Evolutionary conservation across 345 rosid genomes (phyloP).

Genomic region (Streptanthus diversifolius): DNA sequence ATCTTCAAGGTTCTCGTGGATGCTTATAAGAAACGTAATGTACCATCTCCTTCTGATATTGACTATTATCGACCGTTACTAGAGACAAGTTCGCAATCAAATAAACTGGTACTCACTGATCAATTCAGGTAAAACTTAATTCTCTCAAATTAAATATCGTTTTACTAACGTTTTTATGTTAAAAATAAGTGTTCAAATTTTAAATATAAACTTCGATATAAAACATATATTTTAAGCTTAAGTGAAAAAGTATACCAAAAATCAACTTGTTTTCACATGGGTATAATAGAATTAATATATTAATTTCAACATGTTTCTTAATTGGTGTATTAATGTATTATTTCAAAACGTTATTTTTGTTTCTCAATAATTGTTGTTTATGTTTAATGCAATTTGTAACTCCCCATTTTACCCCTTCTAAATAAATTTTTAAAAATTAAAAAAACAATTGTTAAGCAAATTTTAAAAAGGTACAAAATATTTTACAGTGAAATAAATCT

Average conservation of each 20-base stretch:
- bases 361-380: background rate
- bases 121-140: conserved; percentile 41
- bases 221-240: background rate
- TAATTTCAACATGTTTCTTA: background rate
- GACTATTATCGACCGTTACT: conserved; percentile 52
- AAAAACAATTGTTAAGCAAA: background rate
- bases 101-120: conserved; percentile 46
- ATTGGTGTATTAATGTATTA: too few species aligned
- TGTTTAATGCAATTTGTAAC: background rate
- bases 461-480: background rate
- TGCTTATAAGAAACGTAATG: conserved; percentile 49
- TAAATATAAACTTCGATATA: background rate
- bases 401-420: background rate
- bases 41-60: conserved; percentile 31
- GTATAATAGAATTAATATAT: too few species aligned
- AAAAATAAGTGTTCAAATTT: background rate
- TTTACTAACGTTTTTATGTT: background rate
- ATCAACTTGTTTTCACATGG: background rate
- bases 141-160: background rate
- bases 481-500: background rate
- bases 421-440: too few species aligned
- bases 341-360: too few species aligned
- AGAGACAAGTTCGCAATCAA: conserved; percentile 26
- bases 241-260: background rate
- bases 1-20: conserved; percentile 51